Conservation (phyloP, 192 early-diverging fungal species). For the Podila horticola region DNA sequence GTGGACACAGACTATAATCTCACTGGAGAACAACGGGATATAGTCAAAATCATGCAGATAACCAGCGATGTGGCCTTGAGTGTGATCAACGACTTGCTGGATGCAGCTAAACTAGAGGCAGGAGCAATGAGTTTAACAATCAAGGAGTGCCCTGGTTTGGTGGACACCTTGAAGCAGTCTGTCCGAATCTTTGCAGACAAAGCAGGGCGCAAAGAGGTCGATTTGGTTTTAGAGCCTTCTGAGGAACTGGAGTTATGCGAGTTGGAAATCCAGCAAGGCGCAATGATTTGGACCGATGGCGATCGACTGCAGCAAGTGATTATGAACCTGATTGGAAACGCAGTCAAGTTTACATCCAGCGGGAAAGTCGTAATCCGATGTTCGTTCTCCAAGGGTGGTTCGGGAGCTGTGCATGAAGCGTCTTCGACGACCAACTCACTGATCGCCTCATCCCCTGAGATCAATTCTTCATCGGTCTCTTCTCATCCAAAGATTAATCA, state of each 20-base stretch:
- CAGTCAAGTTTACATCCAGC: conserved; percentile 65
- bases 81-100: conserved; percentile 53
- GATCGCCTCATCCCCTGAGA: too few species aligned
- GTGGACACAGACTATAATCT: conserved; percentile 48
- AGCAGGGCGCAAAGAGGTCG: conserved; percentile 48
- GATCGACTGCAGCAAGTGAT: conserved; percentile 53
- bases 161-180: conserved; percentile 53
- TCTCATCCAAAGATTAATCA: conserved; percentile 10
- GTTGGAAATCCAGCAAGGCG: conserved; percentile 33
- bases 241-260: conserved; percentile 56
- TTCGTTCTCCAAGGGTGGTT: conserved; percentile 6
- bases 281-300: conserved; percentile 18
- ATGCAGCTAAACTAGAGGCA: conserved; percentile 54
- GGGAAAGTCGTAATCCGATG: conserved; percentile 31
- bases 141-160: conserved; percentile 54
- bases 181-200: conserved; percentile 54
- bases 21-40: conserved; percentile 52
- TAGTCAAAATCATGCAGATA: conserved; percentile 56
- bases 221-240: conserved; percentile 60
- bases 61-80: conserved; percentile 52
- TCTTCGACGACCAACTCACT: too few species aligned
- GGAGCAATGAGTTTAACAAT: conserved; percentile 52
- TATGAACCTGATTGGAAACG: conserved; percentile 66
- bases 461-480: neutral
- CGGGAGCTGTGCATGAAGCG: too few species aligned